A percentile compares a stretch with the other conserved stretches of the same genome.
These are phyloP conservation scores for Cutaneotrichosporon sp. DNA, from an alignment of 1,284 basidiomycete species.

Conservation along the genomic window DNA sequence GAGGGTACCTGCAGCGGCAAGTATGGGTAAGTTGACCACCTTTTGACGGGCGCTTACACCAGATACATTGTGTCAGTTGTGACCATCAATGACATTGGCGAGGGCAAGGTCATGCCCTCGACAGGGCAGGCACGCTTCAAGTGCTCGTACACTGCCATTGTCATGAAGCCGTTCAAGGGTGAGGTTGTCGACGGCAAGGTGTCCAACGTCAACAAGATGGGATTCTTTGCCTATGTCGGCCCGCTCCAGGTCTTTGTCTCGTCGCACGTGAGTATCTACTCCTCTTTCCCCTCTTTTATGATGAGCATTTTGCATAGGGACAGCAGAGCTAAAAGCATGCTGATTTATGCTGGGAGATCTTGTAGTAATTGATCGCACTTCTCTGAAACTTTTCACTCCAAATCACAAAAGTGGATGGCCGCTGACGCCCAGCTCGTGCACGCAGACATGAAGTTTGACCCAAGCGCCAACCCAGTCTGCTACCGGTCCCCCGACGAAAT, in stretches of 20 bases:
- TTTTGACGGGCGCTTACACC: conserved; percentile 14
- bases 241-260: conserved; percentile 89
- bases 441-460: conserved; percentile 86
- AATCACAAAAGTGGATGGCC: neutral
- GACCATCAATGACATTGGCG: conserved; percentile 78
- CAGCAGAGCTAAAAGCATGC: conserved; percentile 35
- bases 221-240: conserved; percentile 82
- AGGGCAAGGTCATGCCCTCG: conserved; percentile 84
- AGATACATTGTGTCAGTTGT: conserved; percentile 96
- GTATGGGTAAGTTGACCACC: conserved; percentile 62
- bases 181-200: conserved; percentile 97
- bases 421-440: conserved; percentile 67
- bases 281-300: conserved; percentile 15
- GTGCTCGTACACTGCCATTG: conserved; percentile 83
- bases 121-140: conserved; percentile 92
- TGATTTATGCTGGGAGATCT: conserved; percentile 48
- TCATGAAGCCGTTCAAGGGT: conserved; percentile 97
- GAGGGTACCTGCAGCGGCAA: conserved; percentile 95
- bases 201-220: conserved; percentile 79
- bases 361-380: conserved; percentile 49
- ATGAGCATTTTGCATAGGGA: conserved; percentile 42
- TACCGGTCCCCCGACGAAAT: conserved; percentile 86
- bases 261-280: conserved; percentile 65
- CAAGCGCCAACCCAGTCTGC: conserved; percentile 85
- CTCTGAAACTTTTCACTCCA: conserved; percentile 24